Conservation (phyloP, 768 basidiomycete genomes). For the Phanerochaete sordida region DNA sequence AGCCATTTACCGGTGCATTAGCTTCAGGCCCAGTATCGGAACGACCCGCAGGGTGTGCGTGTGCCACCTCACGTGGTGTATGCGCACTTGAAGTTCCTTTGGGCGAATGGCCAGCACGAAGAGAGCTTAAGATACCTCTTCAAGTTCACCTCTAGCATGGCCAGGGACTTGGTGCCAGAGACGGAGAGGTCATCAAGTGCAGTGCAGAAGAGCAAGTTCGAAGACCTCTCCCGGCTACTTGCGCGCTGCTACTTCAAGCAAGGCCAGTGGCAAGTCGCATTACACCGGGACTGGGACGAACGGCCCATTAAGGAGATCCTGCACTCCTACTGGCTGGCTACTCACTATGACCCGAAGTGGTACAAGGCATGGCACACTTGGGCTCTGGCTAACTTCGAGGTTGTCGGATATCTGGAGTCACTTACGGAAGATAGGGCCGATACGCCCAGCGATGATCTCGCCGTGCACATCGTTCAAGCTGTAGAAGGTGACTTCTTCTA, state of each 20-base stretch:
- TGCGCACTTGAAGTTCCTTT: slow-evolving; percentile 92
- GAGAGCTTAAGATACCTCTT: slow-evolving; percentile 82
- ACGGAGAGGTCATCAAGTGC: slow-evolving; percentile 48
- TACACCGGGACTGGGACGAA: slow-evolving; percentile 82
- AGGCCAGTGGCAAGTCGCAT: slow-evolving; percentile 88
- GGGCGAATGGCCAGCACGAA: slow-evolving; percentile 79
- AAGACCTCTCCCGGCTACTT: slow-evolving; percentile 79
- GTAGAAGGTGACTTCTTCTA: slow-evolving; percentile 62
- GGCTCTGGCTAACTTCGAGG: slow-evolving; percentile 96
- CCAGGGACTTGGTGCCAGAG: slow-evolving; percentile 69
- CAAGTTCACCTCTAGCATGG: slow-evolving; percentile 74
- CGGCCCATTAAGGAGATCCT: slow-evolving; percentile 80
- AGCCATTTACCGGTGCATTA: slow-evolving; percentile 8
- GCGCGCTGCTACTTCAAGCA: slow-evolving; percentile 96
- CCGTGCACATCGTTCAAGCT: slow-evolving; percentile 85
- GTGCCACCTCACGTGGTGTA: slow-evolving; percentile 97
- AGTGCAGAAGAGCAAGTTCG: slow-evolving; percentile 47
- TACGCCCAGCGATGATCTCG: slow-evolving; percentile 58
- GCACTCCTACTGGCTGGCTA: slow-evolving; percentile 80
- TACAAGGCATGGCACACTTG: slow-evolving; percentile 99
- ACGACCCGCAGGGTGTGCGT: slow-evolving; percentile 48
- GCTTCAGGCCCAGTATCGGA: slow-evolving; percentile 46
- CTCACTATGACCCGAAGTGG: slow-evolving; percentile 92
- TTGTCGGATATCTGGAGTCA: slow-evolving; percentile 77
- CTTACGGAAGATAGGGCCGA: slow-evolving; percentile 57